Conservation (phyloP, 805 yeast species). For the Yarrowia sp. region DNA sequence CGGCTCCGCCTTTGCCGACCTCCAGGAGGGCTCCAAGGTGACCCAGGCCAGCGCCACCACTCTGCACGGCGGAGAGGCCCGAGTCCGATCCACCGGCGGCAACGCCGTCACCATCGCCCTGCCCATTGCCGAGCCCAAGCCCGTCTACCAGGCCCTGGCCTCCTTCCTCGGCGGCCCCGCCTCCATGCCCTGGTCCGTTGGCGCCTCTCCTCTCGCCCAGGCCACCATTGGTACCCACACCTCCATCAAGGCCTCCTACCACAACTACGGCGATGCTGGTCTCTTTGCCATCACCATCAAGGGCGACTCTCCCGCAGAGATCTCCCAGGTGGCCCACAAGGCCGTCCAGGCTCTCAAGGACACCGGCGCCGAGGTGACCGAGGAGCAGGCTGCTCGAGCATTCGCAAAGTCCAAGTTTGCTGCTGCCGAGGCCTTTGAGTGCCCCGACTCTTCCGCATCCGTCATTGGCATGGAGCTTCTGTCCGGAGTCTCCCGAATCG, state of each 20-base stretch:
- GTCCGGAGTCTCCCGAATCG: constrained; percentile 38
- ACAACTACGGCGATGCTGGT: constrained; percentile 73
- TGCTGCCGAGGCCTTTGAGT: constrained; percentile 44
- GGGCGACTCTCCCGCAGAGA: constrained; percentile 56
- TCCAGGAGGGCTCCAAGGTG: constrained; percentile 59
- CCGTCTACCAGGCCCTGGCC: constrained; percentile 67
- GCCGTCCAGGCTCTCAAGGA: constrained; percentile 35
- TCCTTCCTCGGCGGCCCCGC: constrained; percentile 55
- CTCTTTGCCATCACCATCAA: constrained; percentile 68
- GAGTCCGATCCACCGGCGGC: constrained; percentile 56
- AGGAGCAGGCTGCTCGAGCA: constrained; percentile 48
- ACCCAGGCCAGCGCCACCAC: constrained; percentile 43
- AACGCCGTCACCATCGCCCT: constrained; percentile 78
- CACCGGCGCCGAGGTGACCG: constrained; percentile 33
- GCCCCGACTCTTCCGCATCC: constrained; percentile 37
- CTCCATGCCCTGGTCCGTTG: constrained; percentile 53
- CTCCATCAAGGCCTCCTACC: constrained; percentile 50
- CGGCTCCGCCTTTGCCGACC: constrained; percentile 49
- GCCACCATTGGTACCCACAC: constrained; percentile 42
- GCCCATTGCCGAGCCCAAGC: constrained; percentile 58
- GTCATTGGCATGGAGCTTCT: constrained; percentile 45
- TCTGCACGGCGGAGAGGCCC: constrained; percentile 60
- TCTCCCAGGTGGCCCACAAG: constrained; percentile 55
- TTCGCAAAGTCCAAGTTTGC: constrained; percentile 58
- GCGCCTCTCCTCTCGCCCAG: constrained; percentile 49